Conservation (phyloP, 345 rosid genomes). For the Syzygium aromaticum region DNA sequence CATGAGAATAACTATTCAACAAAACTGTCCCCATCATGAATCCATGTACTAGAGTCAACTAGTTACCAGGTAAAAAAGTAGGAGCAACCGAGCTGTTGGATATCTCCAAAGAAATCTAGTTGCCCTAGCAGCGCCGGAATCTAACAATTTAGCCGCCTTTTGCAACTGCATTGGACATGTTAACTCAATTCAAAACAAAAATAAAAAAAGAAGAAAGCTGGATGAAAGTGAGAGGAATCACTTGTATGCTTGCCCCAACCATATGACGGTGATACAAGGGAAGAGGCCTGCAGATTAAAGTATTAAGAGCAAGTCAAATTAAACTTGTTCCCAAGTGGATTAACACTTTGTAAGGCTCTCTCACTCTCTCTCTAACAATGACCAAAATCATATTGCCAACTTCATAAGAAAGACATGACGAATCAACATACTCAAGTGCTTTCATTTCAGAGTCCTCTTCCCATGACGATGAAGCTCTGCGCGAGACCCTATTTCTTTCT, state of each 20-base stretch:
- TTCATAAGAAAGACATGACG: background rate
- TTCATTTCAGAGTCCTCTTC: constrained; percentile 93
- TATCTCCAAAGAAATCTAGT: constrained; percentile 96
- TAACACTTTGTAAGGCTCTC: background rate
- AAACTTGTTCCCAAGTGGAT: background rate
- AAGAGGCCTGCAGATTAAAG: constrained; percentile 62
- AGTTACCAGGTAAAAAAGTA: constrained; percentile 84
- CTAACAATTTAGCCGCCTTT: constrained; percentile 83
- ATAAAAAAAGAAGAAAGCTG: background rate
- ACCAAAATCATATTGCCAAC: background rate
- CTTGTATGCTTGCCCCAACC: constrained; percentile 78
- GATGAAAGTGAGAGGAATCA: constrained; percentile 10
- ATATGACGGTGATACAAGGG: constrained; percentile 86
- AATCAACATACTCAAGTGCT: constrained; percentile 72
- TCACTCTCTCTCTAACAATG: background rate
- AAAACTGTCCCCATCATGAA: background rate
- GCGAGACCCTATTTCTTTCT: constrained; percentile 76
- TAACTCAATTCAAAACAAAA: constrained; percentile 3
- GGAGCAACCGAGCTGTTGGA: constrained; percentile 74
- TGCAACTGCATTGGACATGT: constrained; percentile 52
- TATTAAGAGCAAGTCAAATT: background rate
- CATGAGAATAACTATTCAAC: background rate
- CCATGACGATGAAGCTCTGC: constrained; percentile 73
- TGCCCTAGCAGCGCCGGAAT: constrained; percentile 94
- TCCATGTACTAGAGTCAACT: background rate